phyloP scores from a whole-genome alignment of 768 basidiomycete genomes.

The Inosperma sp. region DNA sequence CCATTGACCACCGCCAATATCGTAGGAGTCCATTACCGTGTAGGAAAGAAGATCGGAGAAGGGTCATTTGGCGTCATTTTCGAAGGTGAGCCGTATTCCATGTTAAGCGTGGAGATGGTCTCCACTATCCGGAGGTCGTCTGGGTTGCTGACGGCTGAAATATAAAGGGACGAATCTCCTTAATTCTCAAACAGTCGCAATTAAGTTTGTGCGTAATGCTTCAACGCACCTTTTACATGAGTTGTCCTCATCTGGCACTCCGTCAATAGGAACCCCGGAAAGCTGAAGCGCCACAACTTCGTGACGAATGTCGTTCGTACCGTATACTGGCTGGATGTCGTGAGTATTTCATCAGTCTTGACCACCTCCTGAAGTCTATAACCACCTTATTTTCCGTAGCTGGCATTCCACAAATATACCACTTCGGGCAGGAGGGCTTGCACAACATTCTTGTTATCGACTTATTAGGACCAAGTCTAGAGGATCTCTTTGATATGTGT shows the following conservation, averaged over 20 bases:
- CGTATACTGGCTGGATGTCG: slow-evolving; percentile 86
- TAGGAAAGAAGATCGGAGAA: slow-evolving; percentile 99
- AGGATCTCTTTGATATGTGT: slow-evolving; percentile 99
- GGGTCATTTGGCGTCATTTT: slow-evolving; percentile 97
- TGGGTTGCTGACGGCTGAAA: not conserved
- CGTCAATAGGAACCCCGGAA: slow-evolving; percentile 74
- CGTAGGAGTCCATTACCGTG: slow-evolving; percentile 95
- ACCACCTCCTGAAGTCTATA: slow-evolving; percentile 16
- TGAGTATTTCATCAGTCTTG: slow-evolving; percentile 42
- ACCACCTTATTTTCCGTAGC: slow-evolving; percentile 42
- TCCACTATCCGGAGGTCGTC: slow-evolving; percentile 1
- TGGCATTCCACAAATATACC: slow-evolving; percentile 98
- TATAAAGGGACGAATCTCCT: slow-evolving; percentile 87
- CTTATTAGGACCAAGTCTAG: slow-evolving; percentile 91
- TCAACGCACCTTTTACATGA: slow-evolving; percentile 1
- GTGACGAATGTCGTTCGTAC: slow-evolving; percentile 98
- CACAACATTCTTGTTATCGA: slow-evolving; percentile 99
- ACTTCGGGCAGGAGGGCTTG: slow-evolving; percentile 97
- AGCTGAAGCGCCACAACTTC: slow-evolving; percentile 94
- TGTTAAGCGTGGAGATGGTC: not conserved
- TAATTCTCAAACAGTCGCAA: slow-evolving; percentile 98
- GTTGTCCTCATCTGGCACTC: not conserved
- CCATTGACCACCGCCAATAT: slow-evolving; percentile 65
- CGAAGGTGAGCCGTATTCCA: slow-evolving; percentile 51
- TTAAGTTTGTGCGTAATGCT: slow-evolving; percentile 89